Evolutionary conservation across 2,329 filamentous ascomycete genomes (phyloP).

Genomic region (Cladophialophora immunda): DNA sequence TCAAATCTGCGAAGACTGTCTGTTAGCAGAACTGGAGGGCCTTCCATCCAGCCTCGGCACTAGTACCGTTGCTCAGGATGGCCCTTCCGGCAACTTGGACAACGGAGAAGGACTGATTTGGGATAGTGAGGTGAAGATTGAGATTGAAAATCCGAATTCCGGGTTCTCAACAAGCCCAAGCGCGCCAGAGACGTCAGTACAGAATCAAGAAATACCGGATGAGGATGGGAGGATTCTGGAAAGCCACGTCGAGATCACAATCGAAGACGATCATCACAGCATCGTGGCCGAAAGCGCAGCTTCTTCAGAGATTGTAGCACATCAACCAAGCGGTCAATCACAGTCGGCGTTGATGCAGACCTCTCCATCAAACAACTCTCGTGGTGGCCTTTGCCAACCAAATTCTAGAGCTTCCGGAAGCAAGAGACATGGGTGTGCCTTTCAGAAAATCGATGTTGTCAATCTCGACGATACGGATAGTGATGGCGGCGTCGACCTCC

Average conservation of each 20-base stretch:
- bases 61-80: not conserved
- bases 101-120: constrained; percentile 36
- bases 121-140: constrained; percentile 39
- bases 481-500: constrained; percentile 16
- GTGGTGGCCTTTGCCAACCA: not conserved
- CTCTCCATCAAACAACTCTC: constrained; percentile 9
- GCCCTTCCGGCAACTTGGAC: not conserved
- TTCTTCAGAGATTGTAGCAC: constrained; percentile 18
- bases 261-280: constrained; percentile 27
- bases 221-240: constrained; percentile 32
- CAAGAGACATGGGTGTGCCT: constrained; percentile 22
- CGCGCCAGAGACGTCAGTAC: not conserved
- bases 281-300: constrained; percentile 12
- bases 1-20: constrained; percentile 40
- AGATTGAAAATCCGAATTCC: constrained; percentile 29
- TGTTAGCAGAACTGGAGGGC: constrained; percentile 28
- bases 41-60: not conserved
- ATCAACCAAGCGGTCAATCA: constrained; percentile 7
- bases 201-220: not conserved
- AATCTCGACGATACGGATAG: constrained; percentile 29
- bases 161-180: constrained; percentile 4
- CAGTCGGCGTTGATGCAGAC: constrained; percentile 1
- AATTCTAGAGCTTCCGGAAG: not conserved
- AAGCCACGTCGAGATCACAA: constrained; percentile 34
- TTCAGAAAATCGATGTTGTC: constrained; percentile 6